Evolutionary conservation across 441 rosid species (phyloP), one percentile per base, ranked within the genome.

Genomic region (Breynia disticha): DNA sequence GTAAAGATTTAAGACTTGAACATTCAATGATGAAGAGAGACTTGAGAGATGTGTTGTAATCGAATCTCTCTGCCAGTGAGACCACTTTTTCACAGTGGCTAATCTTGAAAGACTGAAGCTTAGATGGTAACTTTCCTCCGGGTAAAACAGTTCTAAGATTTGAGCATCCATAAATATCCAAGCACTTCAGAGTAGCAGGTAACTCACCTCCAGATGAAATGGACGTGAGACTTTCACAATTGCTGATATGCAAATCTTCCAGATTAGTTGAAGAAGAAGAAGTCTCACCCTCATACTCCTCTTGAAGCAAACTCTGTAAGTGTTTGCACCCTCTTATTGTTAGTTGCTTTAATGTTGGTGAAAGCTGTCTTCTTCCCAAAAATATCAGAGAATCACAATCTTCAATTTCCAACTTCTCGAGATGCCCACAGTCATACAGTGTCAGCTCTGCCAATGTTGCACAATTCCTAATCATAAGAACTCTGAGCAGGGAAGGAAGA

Each of bases 1-100:
- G 39, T 17, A 61, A 19, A 37, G 42, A 46, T 20, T 42, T 39
- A 19, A 61, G 65, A 50, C 16, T 45, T 61, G 57, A 39, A 38
- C 65, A 61, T 1, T 21, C 10, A 9, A 11, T 7, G 7, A 61
- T 21, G 11, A 3, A 16, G 6, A 24, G 11, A 2, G 10, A 0
- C 12, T 28, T 4, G 46, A 50, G 22, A 61, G 47, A 51, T 52
- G 52, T 10, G 2, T 28, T 20, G 39, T 13, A 20, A 12, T 47
- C 47, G 9, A 39, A 55, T 14, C 32, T 52, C 16, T 48, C 32
- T 11, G 55, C 54, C 16, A 60, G 16, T 18, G 51, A 60, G 32
- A 19, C 16, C 2, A 60, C 24, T 13, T 22, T 24, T 35, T 45
- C 35, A 50, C 61, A 57, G 15, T 37, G 15, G 13, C 1, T 17